Conservation (phyloP, 768 basidiomycete species). For the Boletus pseudo-olivaceus region DNA sequence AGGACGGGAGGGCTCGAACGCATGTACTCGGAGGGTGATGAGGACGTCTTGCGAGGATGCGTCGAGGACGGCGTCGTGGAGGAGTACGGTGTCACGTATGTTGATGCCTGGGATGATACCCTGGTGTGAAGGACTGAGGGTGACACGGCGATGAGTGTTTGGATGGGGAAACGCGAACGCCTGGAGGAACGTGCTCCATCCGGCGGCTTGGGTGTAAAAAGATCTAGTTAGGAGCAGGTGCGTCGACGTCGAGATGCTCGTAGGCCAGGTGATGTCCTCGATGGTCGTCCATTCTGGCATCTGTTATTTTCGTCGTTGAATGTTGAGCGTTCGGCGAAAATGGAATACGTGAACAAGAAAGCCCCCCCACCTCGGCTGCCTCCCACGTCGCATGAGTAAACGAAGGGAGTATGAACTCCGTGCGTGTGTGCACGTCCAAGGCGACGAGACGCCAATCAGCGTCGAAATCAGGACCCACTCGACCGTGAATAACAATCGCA, state of each 20-base stretch:
- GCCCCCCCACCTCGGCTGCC: not conserved
- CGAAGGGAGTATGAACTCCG: not conserved
- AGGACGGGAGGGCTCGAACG: not conserved
- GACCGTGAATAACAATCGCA: conserved; percentile 5
- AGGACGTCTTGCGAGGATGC: conserved; percentile 6
- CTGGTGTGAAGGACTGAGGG: conserved; percentile 9
- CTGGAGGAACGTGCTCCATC: conserved; percentile 9
- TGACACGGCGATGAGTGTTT: not conserved
- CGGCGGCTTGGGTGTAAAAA: not conserved
- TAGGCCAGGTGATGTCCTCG: not conserved
- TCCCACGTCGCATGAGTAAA: not conserved
- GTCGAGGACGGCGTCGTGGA: conserved; percentile 11
- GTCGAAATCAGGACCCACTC: not conserved
- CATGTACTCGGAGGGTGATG: conserved; percentile 4
- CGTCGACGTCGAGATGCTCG: conserved; percentile 18
- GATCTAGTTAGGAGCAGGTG: conserved; percentile 15
- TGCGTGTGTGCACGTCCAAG: conserved; percentile 18
- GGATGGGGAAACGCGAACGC: conserved; percentile 12
- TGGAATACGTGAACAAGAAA: not conserved
- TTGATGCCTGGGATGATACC: conserved; percentile 3
- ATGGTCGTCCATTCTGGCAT: not conserved
- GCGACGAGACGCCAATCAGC: not conserved
- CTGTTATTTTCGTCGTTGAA: not conserved
- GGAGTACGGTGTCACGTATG: not conserved
- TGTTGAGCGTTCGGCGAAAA: not conserved